Base-by-base conservation (phyloP, 345 rosid species). In the Moricandia arvensis region DNA sequence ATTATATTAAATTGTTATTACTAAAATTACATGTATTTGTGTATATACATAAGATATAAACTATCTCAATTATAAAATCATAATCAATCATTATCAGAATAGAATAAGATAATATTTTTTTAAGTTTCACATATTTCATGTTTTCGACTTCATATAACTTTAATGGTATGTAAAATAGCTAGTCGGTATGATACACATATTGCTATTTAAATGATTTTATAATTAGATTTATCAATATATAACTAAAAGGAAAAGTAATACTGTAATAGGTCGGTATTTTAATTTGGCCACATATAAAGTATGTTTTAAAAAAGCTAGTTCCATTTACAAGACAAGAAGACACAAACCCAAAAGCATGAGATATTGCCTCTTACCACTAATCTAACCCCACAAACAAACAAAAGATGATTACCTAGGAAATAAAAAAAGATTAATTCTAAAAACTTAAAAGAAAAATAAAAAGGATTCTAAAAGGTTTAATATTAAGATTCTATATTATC, bases 261-360 rank as follows among this genome's bases (percentile, higher is more conserved):
- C 24, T 21, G 15, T 17, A n/a, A 15, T 3, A 49, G 57, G 77
- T 66, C 77, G 73, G 73, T 73, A 37, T 60, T 59, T 37, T 37
- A 18, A 10, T 66, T 59, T 73, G 66, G 74, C 66, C 61, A 68
- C 38, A 67, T 70, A 68, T 61, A 73, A 73, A 79, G 78, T 73
- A 49, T 49, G 73, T 73, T 29, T 61, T 60, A 53, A 27, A 47
- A 80, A 80, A 80, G 82, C 68, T 63, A 79, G 71, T 49, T 59
- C 75, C 82, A 80, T 80, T 80, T 80, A 80, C 79, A 75, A 79
- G 78, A 79, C 81, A 79, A 63, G 78, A 79, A 68, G 79, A 74
- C 82, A 74, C 65, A 79, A 63, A 75, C 82, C 74, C 78, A 73
- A 79, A 79, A 74, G 75, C 65, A 57, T 67, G 79, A 63, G 71